Percentiles rank a stretch among this genome's conserved stretches.
Conservation (phyloP, 352 stramenopile species). For the Hyaloperonospora brassicae region DNA sequence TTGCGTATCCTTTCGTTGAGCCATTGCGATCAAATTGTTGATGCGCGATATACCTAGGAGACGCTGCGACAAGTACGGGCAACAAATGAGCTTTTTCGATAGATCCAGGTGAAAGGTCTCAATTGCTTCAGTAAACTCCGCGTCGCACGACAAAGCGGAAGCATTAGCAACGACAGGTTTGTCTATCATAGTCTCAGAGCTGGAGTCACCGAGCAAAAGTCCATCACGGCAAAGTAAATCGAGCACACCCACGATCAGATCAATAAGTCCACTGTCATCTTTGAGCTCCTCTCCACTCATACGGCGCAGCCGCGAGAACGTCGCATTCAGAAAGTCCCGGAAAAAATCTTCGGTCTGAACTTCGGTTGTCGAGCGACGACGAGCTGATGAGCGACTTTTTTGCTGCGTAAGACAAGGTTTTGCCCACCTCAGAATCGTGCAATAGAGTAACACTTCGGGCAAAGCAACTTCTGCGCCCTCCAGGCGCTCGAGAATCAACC, state of each 20-base stretch:
- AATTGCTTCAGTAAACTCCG: constrained; percentile 60
- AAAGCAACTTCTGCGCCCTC: constrained; percentile 35
- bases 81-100: constrained; percentile 84
- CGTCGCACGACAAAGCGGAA: constrained; percentile 22
- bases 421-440: constrained; percentile 52
- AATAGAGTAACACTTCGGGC: constrained; percentile 60
- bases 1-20: constrained; percentile 48
- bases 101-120: constrained; percentile 80
- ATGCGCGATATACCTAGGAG: constrained; percentile 63
- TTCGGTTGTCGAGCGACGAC: constrained; percentile 27
- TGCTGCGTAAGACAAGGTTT: constrained; percentile 67
- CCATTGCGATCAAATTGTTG: constrained; percentile 73
- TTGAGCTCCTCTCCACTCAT: constrained; percentile 72
- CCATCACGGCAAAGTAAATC: constrained; percentile 68
- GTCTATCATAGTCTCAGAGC: constrained; percentile 21
- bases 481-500: constrained; percentile 60
- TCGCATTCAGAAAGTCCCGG: constrained; percentile 63
- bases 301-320: constrained; percentile 53
- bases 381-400: constrained; percentile 37
- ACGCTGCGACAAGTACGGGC: constrained; percentile 67
- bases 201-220: constrained; percentile 35
- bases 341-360: constrained; percentile 70
- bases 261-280: constrained; percentile 70
- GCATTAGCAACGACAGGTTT: constrained; percentile 15
- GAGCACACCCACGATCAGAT: constrained; percentile 60